These are phyloP conservation scores for Plectranthus barbatus DNA, from an alignment of 257 asterid genomes.

Conservation along the genomic window DNA sequence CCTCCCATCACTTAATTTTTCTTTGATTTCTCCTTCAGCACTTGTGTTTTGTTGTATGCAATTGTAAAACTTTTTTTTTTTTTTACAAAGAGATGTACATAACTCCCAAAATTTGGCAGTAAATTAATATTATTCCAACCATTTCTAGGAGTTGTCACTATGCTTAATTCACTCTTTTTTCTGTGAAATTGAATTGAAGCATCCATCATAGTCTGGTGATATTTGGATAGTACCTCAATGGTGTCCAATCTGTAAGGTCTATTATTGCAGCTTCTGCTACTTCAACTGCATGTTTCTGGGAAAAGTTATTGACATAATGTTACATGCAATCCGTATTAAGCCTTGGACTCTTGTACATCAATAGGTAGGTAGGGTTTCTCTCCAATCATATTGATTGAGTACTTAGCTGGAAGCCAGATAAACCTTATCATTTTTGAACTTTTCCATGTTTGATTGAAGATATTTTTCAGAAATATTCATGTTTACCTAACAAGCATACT, in stretches of 20 bases:
- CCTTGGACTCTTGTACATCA: background rate
- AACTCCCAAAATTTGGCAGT: slow-evolving; percentile 22
- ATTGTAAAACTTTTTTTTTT: background rate
- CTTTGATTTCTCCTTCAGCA: slow-evolving; percentile 4
- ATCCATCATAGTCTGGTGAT: background rate
- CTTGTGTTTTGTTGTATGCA: slow-evolving; percentile 12
- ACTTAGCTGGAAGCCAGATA: slow-evolving; percentile 12
- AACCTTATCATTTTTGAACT: slow-evolving; percentile 10
- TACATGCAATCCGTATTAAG: background rate
- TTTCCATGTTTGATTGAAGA: background rate
- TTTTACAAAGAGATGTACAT: slow-evolving; percentile 6
- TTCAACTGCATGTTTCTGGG: background rate
- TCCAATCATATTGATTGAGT: background rate
- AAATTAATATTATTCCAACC: slow-evolving; percentile 5
- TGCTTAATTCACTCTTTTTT: slow-evolving; percentile 5
- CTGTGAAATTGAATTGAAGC: background rate
- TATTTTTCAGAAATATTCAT: slow-evolving; percentile 16
- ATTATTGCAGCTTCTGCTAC: background rate
- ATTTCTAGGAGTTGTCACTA: background rate
- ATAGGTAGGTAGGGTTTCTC: background rate
- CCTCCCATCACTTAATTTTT: slow-evolving; percentile 1
- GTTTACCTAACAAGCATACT: slow-evolving; percentile 12
- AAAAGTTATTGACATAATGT: background rate
- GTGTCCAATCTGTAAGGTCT: background rate
- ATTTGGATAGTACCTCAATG: background rate